Evolutionary conservation across 169 alveolate species (phyloP).

Genomic region (Plasmodium cynomolgi): DNA sequence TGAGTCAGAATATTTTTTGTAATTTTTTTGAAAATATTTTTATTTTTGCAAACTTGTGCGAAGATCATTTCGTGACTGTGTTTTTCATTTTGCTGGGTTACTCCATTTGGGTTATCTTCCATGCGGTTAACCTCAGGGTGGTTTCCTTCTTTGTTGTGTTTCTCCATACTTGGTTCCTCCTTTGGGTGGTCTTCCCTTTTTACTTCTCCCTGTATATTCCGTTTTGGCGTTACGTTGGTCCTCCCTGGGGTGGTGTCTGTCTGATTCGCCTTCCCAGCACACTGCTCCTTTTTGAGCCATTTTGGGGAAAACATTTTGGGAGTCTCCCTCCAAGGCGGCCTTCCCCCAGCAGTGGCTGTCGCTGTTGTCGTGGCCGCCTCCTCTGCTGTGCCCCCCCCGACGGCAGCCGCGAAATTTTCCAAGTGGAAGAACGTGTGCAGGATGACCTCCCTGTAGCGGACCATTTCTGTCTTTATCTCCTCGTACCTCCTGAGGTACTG

Average conservation of each 20-base stretch:
- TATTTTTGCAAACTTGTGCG: background rate
- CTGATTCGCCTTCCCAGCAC: background rate
- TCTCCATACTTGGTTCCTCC: background rate
- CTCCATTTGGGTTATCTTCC: background rate
- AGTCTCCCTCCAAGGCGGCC: background rate
- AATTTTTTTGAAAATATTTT: background rate
- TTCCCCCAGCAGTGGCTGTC: background rate
- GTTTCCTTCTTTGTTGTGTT: background rate
- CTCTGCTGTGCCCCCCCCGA: background rate
- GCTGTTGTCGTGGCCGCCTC: background rate
- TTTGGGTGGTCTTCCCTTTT: background rate
- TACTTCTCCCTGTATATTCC: background rate
- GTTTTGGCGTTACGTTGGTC: background rate
- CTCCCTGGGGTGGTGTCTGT: background rate
- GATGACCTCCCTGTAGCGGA: slow-evolving; percentile 14
- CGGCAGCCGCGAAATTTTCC: background rate
- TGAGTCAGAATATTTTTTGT: slow-evolving; percentile 4
- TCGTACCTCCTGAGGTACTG: slow-evolving; percentile 19
- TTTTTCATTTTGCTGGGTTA: background rate
- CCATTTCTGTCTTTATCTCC: background rate
- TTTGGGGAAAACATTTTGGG: background rate
- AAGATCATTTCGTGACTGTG: background rate
- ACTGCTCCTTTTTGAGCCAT: background rate
- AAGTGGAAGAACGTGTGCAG: slow-evolving; percentile 6
- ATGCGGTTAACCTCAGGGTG: background rate